phyloP scores from a whole-genome alignment of 352 stramenopile genomes.

The Pythium rhizo-oryzae region DNA sequence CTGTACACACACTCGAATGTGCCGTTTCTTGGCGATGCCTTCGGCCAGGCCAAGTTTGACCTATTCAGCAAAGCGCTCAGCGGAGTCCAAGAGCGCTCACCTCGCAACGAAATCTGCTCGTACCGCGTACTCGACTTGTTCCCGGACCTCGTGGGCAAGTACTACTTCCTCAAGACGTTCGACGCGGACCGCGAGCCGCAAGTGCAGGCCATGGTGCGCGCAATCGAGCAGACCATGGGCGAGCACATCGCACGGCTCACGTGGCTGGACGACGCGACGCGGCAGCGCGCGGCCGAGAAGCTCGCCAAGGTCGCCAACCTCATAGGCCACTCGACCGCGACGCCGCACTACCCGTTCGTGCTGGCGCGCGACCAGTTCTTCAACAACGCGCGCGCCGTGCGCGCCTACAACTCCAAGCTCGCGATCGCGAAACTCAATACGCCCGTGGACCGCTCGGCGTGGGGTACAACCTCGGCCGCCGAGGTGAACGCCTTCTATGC shows the following conservation, averaged over 20 bases:
- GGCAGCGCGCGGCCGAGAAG: constrained; percentile 70
- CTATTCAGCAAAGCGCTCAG: constrained; percentile 81
- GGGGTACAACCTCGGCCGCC: constrained; percentile 90
- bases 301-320: constrained; percentile 29
- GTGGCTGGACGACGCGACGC: constrained; percentile 90
- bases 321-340: constrained; percentile 41
- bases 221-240: constrained; percentile 78
- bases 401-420: no score
- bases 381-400: constrained; percentile 49
- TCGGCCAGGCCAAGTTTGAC: constrained; percentile 83
- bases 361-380: constrained; percentile 46
- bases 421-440: no score
- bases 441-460: constrained; percentile 70
- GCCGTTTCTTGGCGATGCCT: constrained; percentile 47
- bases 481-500: constrained; percentile 89
- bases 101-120: constrained; percentile 32
- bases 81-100: constrained; percentile 40
- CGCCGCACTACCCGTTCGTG: constrained; percentile 38
- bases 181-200: constrained; percentile 61
- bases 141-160: constrained; percentile 61
- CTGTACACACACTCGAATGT: constrained; percentile 44
- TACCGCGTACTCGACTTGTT: constrained; percentile 57
- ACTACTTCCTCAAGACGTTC: constrained; percentile 86
- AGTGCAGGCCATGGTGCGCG: constrained; percentile 79
- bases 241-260: constrained; percentile 80